A percentile compares a stretch with the other conserved stretches of the same genome.
These are phyloP conservation scores for Fraxinus ornus DNA, from an alignment of 305 asterid genomes.

Conservation along the genomic window DNA sequence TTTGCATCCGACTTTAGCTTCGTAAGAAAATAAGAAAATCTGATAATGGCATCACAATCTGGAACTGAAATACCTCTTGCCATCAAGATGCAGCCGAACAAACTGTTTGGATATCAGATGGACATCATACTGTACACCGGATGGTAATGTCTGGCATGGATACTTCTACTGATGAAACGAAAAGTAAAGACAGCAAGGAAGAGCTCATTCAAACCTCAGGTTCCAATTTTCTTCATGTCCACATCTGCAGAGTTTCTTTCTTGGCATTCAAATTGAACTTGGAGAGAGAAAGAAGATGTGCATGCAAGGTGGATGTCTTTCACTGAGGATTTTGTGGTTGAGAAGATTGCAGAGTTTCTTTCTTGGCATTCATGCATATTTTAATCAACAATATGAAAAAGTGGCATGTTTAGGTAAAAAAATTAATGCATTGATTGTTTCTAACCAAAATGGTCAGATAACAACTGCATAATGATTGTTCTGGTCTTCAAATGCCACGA, in stretches of 20 bases:
- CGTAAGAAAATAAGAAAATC: not conserved
- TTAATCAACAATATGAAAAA: not conserved
- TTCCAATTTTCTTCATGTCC: constrained; percentile 18
- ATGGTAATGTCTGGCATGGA: constrained; percentile 50
- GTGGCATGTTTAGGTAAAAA: not conserved
- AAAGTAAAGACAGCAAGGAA: constrained; percentile 38
- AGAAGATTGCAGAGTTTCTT: no score
- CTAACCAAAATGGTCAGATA: not conserved
- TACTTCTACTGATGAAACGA: constrained; percentile 40
- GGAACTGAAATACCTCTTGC: constrained; percentile 19
- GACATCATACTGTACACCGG: constrained; percentile 61
- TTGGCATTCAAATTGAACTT: no score
- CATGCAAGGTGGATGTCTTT: no score
- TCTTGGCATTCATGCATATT: not conserved
- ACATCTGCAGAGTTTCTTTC: not conserved
- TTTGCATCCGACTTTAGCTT: not conserved
- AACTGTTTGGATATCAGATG: constrained; percentile 81
- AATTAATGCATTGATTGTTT: not conserved
- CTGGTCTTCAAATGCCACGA: not conserved
- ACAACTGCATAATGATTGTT: not conserved
- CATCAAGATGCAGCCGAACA: constrained; percentile 55
- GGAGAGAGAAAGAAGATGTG: no score
- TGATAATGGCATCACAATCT: not conserved
- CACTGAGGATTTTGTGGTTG: no score
- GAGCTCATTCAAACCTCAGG: constrained; percentile 55